phyloP scores from a whole-genome alignment of 768 basidiomycete species.

The Tricholoma terreum region DNA sequence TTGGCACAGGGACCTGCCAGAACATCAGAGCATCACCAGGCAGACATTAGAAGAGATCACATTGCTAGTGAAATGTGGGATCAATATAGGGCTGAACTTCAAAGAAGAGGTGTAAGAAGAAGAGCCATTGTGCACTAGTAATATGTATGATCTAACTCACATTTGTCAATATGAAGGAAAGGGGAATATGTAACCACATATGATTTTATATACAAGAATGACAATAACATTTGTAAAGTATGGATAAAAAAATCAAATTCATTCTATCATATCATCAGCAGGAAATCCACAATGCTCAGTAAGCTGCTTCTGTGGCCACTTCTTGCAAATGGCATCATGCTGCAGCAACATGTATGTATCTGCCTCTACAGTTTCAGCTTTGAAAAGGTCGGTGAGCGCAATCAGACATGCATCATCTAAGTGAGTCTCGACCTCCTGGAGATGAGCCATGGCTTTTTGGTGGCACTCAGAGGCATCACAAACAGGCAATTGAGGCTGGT shows the following conservation, averaged over 20 bases:
- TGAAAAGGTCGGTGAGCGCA: too few relatives aligned
- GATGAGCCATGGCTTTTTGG: neutral
- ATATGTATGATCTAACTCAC: too few relatives aligned
- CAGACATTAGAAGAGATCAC: neutral
- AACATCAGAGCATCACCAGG: neutral
- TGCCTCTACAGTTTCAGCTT: too few relatives aligned
- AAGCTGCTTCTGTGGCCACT: neutral
- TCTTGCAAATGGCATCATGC: too few relatives aligned
- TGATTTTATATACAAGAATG: too few relatives aligned
- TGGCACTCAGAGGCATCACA: too few relatives aligned
- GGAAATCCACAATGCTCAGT: neutral
- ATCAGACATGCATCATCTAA: neutral
- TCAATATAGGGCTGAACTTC: neutral
- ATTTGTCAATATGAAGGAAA: too few relatives aligned
- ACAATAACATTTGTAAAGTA: too few relatives aligned
- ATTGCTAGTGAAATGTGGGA: neutral
- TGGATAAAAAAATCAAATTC: neutral
- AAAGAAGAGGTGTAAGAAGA: neutral
- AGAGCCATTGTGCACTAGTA: too few relatives aligned
- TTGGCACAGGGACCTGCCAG: neutral
- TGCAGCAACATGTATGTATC: too few relatives aligned
- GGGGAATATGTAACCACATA: too few relatives aligned
- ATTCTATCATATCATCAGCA: neutral
- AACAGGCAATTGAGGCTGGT: too few relatives aligned
- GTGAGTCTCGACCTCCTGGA: neutral